These are phyloP conservation scores for Dioscorea dumetorum DNA, from an alignment of 106 monocot genomes.

Conservation along the genomic window DNA sequence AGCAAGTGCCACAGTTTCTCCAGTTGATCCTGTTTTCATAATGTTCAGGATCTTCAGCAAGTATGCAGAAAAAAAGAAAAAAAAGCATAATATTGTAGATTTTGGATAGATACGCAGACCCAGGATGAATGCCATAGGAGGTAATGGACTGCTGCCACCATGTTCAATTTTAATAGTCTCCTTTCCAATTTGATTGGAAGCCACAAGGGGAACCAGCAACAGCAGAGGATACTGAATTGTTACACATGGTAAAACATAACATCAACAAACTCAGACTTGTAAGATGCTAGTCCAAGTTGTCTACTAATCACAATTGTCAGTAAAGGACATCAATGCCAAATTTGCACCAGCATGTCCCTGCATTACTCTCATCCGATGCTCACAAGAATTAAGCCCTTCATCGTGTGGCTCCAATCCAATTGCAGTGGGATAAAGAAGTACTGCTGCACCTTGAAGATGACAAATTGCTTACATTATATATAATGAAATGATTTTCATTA, in stretches of 20 bases:
- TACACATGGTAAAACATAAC: too few species aligned
- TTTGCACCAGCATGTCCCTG: slow-evolving; percentile 96
- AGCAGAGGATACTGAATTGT: not conserved
- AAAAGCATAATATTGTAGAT: too few species aligned
- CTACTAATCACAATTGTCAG: too few species aligned
- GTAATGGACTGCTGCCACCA: slow-evolving; percentile 66
- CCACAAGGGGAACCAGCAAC: slow-evolving; percentile 82
- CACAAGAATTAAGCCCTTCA: slow-evolving; percentile 61
- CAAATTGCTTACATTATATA: slow-evolving; percentile 41
- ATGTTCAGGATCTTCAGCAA: not conserved
- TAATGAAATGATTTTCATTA: too few species aligned
- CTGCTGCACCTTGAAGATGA: slow-evolving; percentile 90
- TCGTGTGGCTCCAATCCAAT: slow-evolving; percentile 98
- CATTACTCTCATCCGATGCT: slow-evolving; percentile 95
- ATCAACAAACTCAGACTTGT: too few species aligned
- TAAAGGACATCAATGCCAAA: slow-evolving; percentile 30
- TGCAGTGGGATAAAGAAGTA: slow-evolving; percentile 87
- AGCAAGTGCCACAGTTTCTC: slow-evolving; percentile 68
- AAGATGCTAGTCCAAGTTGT: too few species aligned
- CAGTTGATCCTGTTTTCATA: slow-evolving; percentile 39
- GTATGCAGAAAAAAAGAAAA: not conserved
- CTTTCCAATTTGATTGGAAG: slow-evolving; percentile 82
- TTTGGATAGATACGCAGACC: slow-evolving; percentile 13
- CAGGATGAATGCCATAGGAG: slow-evolving; percentile 84
- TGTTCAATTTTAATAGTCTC: slow-evolving; percentile 85